A percentile compares a stretch with the other conserved stretches of the same genome.
Evolutionary conservation across 192 early-diverging fungal species (phyloP).

Genomic region (Gigaspora rosea): DNA sequence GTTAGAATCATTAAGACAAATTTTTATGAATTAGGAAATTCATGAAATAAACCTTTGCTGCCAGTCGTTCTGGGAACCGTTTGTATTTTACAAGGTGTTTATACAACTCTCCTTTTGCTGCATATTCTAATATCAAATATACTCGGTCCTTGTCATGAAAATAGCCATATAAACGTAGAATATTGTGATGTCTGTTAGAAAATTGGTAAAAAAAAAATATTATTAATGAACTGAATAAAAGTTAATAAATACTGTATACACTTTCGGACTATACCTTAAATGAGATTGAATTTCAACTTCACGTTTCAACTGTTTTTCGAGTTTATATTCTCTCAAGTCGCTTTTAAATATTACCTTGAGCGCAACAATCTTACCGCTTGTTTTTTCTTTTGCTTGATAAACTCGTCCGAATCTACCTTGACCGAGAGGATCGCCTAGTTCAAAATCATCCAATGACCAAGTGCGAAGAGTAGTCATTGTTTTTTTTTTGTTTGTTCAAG

Average conservation of each 20-base stretch:
- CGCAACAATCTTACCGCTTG: slow-evolving; percentile 84
- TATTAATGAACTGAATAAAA: not conserved
- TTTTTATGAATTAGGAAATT: not conserved
- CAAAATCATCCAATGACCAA: slow-evolving; percentile 71
- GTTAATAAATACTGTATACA: not conserved
- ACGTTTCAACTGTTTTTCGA: slow-evolving; percentile 85
- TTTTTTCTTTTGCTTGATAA: slow-evolving; percentile 88
- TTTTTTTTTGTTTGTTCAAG: too few species aligned
- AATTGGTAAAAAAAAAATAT: not conserved
- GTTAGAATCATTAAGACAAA: not conserved
- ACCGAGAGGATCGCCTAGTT: slow-evolving; percentile 86
- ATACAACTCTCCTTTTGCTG: slow-evolving; percentile 90
- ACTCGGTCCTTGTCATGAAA: slow-evolving; percentile 94
- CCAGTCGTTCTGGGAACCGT: slow-evolving; percentile 71
- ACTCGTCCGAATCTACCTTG: slow-evolving; percentile 96
- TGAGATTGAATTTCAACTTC: slow-evolving; percentile 96
- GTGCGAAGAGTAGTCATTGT: too few species aligned
- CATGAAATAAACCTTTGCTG: slow-evolving; percentile 60
- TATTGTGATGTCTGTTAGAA: slow-evolving; percentile 69
- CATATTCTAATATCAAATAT: slow-evolving; percentile 95
- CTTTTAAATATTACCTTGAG: slow-evolving; percentile 90
- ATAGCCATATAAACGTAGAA: slow-evolving; percentile 93
- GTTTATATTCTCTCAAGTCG: slow-evolving; percentile 70
- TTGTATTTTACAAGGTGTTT: slow-evolving; percentile 70
- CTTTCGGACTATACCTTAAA: slow-evolving; percentile 40